Percentiles rank a stretch among this genome's conserved stretches.
Conservation (phyloP, 2,329 filamentous ascomycete species). For the Epichloe uncinata region DNA sequence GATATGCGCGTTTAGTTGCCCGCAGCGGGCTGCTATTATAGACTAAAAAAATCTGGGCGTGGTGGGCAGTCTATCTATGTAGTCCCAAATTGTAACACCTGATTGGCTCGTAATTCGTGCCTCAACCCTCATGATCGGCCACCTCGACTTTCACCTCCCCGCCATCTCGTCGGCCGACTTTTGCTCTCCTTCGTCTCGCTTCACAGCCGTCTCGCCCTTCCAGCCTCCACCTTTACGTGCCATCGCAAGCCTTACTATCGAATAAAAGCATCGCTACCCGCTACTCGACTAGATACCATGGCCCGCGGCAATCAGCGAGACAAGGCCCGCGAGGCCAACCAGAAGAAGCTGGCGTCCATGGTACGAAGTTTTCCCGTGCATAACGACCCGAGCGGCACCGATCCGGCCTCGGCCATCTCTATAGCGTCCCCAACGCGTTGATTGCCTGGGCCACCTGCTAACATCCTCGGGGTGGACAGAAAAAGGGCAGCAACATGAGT, state of each 20-base stretch:
- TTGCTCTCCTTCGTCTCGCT: not conserved
- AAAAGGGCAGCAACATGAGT: constrained; percentile 46
- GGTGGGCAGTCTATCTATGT: not conserved
- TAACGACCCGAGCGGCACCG: not conserved
- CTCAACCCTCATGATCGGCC: constrained; percentile 1
- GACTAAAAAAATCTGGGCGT: no score
- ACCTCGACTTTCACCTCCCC: not conserved
- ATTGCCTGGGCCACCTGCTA: not conserved
- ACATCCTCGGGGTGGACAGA: constrained; percentile 27
- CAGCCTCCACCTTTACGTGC: not conserved
- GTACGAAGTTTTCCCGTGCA: not conserved
- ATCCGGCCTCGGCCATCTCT: not conserved
- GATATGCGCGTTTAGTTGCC: no score
- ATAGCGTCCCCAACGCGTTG: not conserved
- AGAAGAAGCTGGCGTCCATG: constrained; percentile 34
- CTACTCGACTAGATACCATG: constrained; percentile 37
- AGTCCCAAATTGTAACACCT: not conserved
- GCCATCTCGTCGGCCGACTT: not conserved
- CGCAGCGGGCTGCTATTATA: no score
- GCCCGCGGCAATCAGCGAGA: constrained; percentile 94
- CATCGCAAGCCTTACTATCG: not conserved
- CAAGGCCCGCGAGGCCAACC: constrained; percentile 77
- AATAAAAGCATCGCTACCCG: not conserved
- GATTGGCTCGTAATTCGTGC: not conserved
- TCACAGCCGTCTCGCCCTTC: not conserved